phyloP scores from a whole-genome alignment of 176 grass and related monocot genomes.

The Lolium perenne region DNA sequence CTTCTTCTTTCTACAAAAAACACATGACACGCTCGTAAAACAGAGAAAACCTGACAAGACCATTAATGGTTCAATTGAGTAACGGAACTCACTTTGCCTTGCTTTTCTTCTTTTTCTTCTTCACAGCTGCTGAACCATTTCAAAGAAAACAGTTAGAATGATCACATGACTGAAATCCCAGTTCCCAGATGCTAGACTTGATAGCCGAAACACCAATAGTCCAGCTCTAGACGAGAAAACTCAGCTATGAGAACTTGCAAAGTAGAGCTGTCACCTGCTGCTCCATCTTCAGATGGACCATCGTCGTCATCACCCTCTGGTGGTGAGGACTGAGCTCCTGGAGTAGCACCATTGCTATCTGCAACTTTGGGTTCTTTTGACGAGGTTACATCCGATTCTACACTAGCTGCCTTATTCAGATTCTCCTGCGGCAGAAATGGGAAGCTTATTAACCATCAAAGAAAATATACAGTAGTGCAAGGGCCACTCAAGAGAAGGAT shows the following conservation, averaged over 20 bases:
- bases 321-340: conserved; percentile 40
- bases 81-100: conserved; percentile 63
- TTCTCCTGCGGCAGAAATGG: conserved; percentile 12
- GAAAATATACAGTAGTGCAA: background rate
- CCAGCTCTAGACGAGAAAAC: background rate
- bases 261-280: conserved; percentile 47
- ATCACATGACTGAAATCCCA: conserved; percentile 14
- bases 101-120: conserved; percentile 94
- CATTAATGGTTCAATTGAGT: conserved; percentile 23
- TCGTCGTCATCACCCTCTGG: conserved; percentile 62
- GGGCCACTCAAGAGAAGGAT: background rate
- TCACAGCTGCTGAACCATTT: conserved; percentile 48
- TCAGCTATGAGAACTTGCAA: conserved; percentile 16
- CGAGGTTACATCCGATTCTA: conserved; percentile 25
- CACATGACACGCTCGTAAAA: conserved; percentile 28
- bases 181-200: conserved; percentile 15
- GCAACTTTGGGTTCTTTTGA: conserved; percentile 44
- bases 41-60: conserved; percentile 25
- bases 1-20: conserved; percentile 77
- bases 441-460: conserved; percentile 1
- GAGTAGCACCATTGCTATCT: conserved; percentile 7
- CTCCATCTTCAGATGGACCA: conserved; percentile 59
- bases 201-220: conserved; percentile 4
- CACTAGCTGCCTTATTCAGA: conserved; percentile 23
- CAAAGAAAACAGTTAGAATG: conserved; percentile 30